Base-by-base conservation (phyloP, 257 asterid species). In the Salvia miltiorrhiza region DNA sequence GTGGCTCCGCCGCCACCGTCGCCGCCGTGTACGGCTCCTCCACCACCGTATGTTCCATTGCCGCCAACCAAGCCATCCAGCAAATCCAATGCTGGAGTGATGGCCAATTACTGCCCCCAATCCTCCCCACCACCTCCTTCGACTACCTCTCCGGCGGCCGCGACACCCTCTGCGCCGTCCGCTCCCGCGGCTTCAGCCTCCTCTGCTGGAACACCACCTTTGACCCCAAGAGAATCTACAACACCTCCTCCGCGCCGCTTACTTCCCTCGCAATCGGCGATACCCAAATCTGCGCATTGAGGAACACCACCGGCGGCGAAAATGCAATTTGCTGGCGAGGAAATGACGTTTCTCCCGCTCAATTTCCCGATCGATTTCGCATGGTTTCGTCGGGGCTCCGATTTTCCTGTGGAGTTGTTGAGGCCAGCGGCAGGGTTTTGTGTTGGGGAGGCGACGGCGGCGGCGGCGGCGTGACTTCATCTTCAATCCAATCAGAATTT, bases 81-180 rank as follows among this genome's bases (percentile, higher is more conserved):
- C 82, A 68, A 69, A 82, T 93, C 35, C 97, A 88, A 78, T 93
- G 99, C 77, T 93, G 87, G 87, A 66, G 80, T 2, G 65, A 83
- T 73, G 90, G 86, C 37, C 84, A 67, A 11, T 12, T 68, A 1
- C 60, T 55, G 9, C 66, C 85, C 6, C 65, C 83, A 20, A 66
- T 78, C 64, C 81, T 76, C 48, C 84, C 90, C 1, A 32, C 63
- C n/a, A 78, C 72, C 67, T 84, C 99, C 50, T 93, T 87, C 78
- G 87, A 82, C 83, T 83, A 81, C 82, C 78, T 89, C 65, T 84
- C 96, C 83, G 97, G 96, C 63, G 97, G 98, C 39, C 70, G 21
- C 2, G 80, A 87, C 80, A 72, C 73, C 43, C 65, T 93, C 77
- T 85, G 97, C 78, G 99, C 80, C 52, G 76, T 84, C 9, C 92